A percentile compares a stretch with the other conserved stretches of the same genome.
phyloP scores from a whole-genome alignment of 108 stramenopile genomes.

The Cyclotella baltica region DNA sequence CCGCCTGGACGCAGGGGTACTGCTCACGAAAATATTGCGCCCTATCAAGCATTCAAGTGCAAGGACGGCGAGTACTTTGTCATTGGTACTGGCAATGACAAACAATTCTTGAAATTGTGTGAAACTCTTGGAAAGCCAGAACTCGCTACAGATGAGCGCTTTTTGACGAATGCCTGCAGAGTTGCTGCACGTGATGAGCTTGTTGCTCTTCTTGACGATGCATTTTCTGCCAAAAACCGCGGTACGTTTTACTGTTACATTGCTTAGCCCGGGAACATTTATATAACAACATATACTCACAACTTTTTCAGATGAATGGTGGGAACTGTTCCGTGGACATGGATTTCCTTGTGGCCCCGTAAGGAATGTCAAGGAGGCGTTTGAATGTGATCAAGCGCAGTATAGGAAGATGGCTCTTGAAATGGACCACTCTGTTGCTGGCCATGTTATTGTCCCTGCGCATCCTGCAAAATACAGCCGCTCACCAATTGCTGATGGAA shows the following conservation, averaged over 20 bases:
- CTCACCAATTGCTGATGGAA: slow-evolving; percentile 17
- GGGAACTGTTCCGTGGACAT: slow-evolving; percentile 33
- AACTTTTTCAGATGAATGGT: slow-evolving; percentile 42
- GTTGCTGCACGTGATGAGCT: slow-evolving; percentile 43
- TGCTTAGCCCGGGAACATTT: neutral
- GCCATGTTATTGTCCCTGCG: slow-evolving; percentile 39
- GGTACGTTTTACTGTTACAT: neutral
- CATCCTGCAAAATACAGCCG: slow-evolving; percentile 26
- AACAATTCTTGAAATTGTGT: slow-evolving; percentile 49
- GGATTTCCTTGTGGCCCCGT: slow-evolving; percentile 56
- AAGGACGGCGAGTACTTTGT: slow-evolving; percentile 47
- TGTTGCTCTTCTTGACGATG: slow-evolving; percentile 32
- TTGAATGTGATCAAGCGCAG: slow-evolving; percentile 46
- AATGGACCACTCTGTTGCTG: slow-evolving; percentile 48
- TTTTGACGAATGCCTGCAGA: slow-evolving; percentile 43
- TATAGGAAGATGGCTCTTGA: slow-evolving; percentile 42
- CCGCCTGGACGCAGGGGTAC: slow-evolving; percentile 50
- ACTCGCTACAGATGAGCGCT: slow-evolving; percentile 38
- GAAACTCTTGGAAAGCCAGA: slow-evolving; percentile 35
- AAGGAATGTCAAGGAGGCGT: slow-evolving; percentile 50
- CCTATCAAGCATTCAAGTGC: slow-evolving; percentile 60
- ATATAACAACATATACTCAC: neutral
- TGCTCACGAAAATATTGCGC: slow-evolving; percentile 61
- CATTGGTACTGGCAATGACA: slow-evolving; percentile 56
- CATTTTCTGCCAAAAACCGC: slow-evolving; percentile 34